Percentiles rank a stretch among this genome's conserved stretches.
Conservation (phyloP, 495 filamentous ascomycete genomes). For the Hyaloscypha hepaticicola region DNA sequence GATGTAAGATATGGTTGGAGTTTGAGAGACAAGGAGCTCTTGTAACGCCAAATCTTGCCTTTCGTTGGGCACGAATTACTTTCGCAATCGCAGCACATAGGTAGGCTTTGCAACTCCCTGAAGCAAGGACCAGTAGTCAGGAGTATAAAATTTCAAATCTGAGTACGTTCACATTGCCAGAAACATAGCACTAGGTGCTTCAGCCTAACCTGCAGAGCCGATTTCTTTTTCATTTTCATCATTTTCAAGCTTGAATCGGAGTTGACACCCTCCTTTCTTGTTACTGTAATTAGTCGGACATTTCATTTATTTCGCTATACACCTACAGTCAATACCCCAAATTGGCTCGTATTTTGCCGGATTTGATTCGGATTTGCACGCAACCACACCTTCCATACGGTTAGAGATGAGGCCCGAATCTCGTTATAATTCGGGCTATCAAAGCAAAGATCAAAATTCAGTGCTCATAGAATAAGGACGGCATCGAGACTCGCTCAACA, state of each 20-base stretch:
- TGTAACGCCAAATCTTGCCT: too few species aligned
- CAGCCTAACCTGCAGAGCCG: constrained; percentile 12
- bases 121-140: too few species aligned
- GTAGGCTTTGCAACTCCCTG: too few species aligned
- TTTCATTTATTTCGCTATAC: not conserved
- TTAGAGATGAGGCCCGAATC: constrained; percentile 43
- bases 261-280: constrained; percentile 38
- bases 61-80: too few species aligned
- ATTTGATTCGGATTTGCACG: constrained; percentile 52
- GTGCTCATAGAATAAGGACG: constrained; percentile 52
- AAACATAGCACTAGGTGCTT: constrained; percentile 39
- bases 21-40: too few species aligned
- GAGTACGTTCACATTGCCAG: constrained; percentile 27
- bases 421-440: constrained; percentile 3
- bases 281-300: constrained; percentile 3
- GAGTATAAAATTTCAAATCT: too few species aligned
- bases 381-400: constrained; percentile 47
- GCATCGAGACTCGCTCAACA: constrained; percentile 47
- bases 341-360: constrained; percentile 58
- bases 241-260: constrained; percentile 39
- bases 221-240: constrained; percentile 36
- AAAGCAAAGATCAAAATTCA: not conserved
- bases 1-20: not conserved
- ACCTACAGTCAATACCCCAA: constrained; percentile 51
- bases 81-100: too few species aligned